phyloP scores from a whole-genome alignment of 2,329 filamentous ascomycete genomes.

The Cercospora sojina region DNA sequence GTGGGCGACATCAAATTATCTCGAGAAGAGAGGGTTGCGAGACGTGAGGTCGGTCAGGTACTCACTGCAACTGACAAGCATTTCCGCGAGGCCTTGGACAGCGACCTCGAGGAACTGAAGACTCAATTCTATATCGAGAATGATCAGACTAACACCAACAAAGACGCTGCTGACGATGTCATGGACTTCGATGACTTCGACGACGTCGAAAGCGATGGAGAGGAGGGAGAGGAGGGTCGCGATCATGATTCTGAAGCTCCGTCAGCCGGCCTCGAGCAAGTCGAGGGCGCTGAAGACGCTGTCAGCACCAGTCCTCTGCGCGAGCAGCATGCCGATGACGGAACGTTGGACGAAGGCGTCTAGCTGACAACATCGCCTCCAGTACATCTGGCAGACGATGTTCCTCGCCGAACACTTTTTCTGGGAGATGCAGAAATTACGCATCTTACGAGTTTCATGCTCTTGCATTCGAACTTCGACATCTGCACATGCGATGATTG shows the following conservation, averaged over 20 bases:
- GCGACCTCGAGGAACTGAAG: conserved; percentile 26
- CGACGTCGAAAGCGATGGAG: conserved; percentile 2
- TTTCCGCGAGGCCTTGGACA: conserved; percentile 22
- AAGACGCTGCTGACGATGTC: conserved; percentile 5
- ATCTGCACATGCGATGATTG: not conserved
- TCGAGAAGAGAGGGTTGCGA: conserved; percentile 24
- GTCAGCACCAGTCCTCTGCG: not conserved
- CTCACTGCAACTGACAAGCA: conserved; percentile 21
- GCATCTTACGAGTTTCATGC: not conserved
- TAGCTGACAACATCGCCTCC: not conserved
- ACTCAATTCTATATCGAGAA: not conserved
- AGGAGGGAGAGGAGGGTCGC: not conserved
- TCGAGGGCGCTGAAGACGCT: not conserved
- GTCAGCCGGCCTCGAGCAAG: not conserved
- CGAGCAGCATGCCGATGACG: not conserved
- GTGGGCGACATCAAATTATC: conserved; percentile 21
- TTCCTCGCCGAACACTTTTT: not conserved
- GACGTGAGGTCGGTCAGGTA: conserved; percentile 25
- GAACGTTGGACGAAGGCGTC: not conserved
- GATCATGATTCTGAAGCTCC: not conserved
- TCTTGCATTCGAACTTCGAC: not conserved
- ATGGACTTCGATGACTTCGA: conserved; percentile 16
- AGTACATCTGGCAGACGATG: not conserved
- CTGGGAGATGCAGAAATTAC: not conserved
- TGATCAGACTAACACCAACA: not conserved